Evolutionary conservation across 257 asterid genomes (phyloP).

Genomic region (Sherardia arvensis): DNA sequence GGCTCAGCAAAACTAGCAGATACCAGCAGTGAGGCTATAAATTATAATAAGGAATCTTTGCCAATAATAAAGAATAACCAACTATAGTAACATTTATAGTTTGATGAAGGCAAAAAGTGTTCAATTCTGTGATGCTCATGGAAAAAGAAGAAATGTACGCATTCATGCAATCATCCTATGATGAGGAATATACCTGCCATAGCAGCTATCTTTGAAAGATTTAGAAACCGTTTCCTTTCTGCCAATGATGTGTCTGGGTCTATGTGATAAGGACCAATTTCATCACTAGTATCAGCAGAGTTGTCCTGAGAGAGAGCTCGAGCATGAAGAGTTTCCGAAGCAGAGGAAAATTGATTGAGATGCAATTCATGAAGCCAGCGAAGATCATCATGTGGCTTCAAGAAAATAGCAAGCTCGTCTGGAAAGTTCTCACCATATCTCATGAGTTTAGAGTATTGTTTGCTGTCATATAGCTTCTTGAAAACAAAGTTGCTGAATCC

Average conservation of each 20-base stretch:
- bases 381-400: slow-evolving; percentile 64
- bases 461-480: slow-evolving; percentile 55
- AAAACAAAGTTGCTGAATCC: slow-evolving; percentile 89
- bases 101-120: not conserved
- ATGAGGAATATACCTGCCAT: slow-evolving; percentile 54
- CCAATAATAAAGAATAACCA: not conserved
- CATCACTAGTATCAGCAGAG: slow-evolving; percentile 30
- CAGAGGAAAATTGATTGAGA: slow-evolving; percentile 76
- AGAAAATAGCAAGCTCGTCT: slow-evolving; percentile 61
- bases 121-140: not conserved
- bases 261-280: slow-evolving; percentile 23
- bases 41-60: not conserved
- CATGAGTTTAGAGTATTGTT: slow-evolving; percentile 65
- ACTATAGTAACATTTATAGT: not conserved
- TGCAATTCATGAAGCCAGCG: slow-evolving; percentile 91
- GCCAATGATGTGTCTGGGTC: slow-evolving; percentile 36
- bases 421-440: slow-evolving; percentile 90
- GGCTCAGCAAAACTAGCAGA: not conserved
- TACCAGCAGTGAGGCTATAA: not conserved
- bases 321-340: slow-evolving; percentile 75
- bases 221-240: slow-evolving; percentile 63
- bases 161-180: slow-evolving; percentile 5
- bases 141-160: not conserved
- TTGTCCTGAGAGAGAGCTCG: slow-evolving; percentile 54
- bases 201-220: slow-evolving; percentile 83